Evolutionary conservation across 208 protist genomes (phyloP), one percentile per base, ranked within the genome.

Genomic region (Novymonas esmeraldas): DNA sequence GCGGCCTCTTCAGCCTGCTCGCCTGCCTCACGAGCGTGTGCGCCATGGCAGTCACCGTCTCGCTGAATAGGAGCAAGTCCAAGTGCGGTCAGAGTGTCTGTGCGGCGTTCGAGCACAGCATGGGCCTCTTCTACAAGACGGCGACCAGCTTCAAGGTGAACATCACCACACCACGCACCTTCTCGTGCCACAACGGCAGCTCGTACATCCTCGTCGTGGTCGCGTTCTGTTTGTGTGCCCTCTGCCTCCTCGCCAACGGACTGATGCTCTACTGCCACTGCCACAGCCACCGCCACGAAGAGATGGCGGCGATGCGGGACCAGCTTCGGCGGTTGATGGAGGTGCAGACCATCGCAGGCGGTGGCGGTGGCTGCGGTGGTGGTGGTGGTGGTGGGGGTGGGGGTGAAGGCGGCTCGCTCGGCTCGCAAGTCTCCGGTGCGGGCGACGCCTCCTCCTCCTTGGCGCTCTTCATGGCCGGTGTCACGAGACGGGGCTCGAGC

Each of bases 61-160:
- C 61, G 6, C 51, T 89, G 11, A 39, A 59, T 5, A 22, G 16
- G 24, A 55, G 51, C 14, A 57, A 36, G 16, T 65, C 77, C 20
- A 87, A 89, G 54, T 92, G 86, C 61, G 76, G 77, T 10, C 31
- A 49, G 31, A 64, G 73, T 0, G 68, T 79, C 41, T 91, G 85
- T 59, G 20, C 10, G 0, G 52, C 66, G 14, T 80, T 85, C 33
- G 22, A 59, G 7, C 34, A 14, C 22, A 60, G 67, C n/a, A 85
- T 91, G 74, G 20, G 63, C 16, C n/a, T 39, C n/a, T 66, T 91
- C 18, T 70, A 79, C 26, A 6, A 51, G 16, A 60, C 52, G 54
- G 31, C 74, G 34, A 38, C 38, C 9, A 13, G 14, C 2, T 14
- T 55, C 5, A 34, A 49, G 22, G 48, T 60, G 5, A 14, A 36